These are phyloP conservation scores for Penicillium coprophilum DNA, from an alignment of 495 filamentous ascomycete species.

Conservation along the genomic window DNA sequence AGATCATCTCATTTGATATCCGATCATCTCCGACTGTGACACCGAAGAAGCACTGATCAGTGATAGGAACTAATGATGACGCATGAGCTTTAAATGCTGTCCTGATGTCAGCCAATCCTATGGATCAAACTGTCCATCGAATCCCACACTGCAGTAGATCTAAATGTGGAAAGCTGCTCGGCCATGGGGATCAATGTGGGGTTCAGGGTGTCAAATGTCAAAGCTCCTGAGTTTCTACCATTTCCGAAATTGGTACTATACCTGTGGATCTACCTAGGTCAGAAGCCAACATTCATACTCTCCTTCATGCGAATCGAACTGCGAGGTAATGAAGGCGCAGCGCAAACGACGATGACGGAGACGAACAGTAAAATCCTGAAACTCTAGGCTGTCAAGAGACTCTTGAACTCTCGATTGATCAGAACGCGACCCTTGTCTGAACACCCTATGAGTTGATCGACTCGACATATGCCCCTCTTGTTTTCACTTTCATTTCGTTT, in stretches of 20 bases:
- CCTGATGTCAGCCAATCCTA: not conserved
- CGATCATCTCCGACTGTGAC: not conserved
- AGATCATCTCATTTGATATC: not conserved
- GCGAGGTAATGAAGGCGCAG: not conserved
- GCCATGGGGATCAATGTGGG: not conserved
- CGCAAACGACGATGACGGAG: not conserved
- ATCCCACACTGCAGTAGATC: not conserved
- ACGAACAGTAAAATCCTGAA: not conserved
- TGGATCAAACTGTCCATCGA: not conserved
- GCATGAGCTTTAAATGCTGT: not conserved
- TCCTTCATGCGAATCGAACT: not conserved
- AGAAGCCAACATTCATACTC: not conserved
- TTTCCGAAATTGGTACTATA: not conserved
- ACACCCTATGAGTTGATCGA: constrained; percentile 7
- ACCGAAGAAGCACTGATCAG: constrained; percentile 1
- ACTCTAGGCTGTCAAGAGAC: not conserved
- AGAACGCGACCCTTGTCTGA: not conserved
- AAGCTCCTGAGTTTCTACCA: not conserved
- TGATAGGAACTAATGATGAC: not conserved
- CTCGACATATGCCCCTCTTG: not conserved
- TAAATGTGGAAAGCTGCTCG: not conserved
- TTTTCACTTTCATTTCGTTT: constrained; percentile 7
- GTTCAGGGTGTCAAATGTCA: not conserved
- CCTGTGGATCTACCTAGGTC: not conserved
- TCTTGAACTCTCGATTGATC: not conserved